Base-by-base conservation (phyloP, 1,139 yeast species). In the Candida sp. region DNA sequence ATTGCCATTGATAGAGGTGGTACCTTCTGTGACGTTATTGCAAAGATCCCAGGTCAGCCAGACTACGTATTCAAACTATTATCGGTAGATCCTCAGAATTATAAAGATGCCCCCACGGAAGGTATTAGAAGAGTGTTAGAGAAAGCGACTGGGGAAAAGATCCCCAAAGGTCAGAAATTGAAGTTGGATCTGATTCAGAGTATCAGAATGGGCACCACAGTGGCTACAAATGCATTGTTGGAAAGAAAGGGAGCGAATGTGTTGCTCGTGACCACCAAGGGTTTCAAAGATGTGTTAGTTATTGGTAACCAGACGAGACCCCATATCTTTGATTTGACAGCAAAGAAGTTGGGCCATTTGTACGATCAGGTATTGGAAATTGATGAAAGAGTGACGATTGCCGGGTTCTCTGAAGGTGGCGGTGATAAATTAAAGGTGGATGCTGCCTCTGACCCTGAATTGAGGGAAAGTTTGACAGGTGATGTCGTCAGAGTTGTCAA, bases 91-190 rank as follows among this genome's bases (percentile, higher is more conserved):
- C 96, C 97, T 0, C 73, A 79, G 42, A 92, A 92, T 70, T 92
- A 93, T 65, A 72, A 77, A 4, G 98, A 93, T 75, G 97, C 98
- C 1, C 96, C 96, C 4, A 77, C 93, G 12, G 98, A 92, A 70
- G 98, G 97, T 5, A 90, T 93, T 44, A 77, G 98, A 55, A 72
- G 96, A 47, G 80, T 90, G 0, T 69, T 93, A 53, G 96, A 89
- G 63, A 69, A 72, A 35, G 83, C 81, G 52, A 78, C 83, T 1
- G 79, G 81, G 0, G 66, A 62, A 4, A 50, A 65, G 8, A 87
- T 88, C 41, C 83, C 88, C 7, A 76, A 69, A 53, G 58, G 58
- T 22, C 59, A 61, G 32, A 73, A 73, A 50, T 63, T 73, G 46
- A 62, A 59, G 9, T 56, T 72, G 12, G 72, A 68, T 38, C 52